Percentiles rank a stretch among this genome's conserved stretches.
phyloP scores from a whole-genome alignment of 1,139 yeast genomes.

The Yamadazyma triangularis region DNA sequence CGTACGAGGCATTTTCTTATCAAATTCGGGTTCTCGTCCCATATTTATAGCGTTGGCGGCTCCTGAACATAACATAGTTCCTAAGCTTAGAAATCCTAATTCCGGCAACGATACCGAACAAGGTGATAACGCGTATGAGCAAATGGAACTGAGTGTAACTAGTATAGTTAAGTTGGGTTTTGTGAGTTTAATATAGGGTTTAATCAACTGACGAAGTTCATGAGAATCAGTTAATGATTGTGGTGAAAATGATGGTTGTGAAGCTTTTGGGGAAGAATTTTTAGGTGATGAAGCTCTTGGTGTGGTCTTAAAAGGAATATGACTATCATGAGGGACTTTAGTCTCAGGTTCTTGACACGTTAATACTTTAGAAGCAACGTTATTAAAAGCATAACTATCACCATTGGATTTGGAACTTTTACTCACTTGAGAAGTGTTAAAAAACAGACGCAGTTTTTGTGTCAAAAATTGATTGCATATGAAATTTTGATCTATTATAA shows the following conservation, averaged over 20 bases:
- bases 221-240: too few species aligned
- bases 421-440: neutral
- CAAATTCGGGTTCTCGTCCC: slow-evolving; percentile 94
- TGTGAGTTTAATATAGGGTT: slow-evolving; percentile 72
- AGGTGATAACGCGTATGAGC: slow-evolving; percentile 92
- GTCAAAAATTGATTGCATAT: slow-evolving; percentile 28
- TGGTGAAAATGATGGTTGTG: slow-evolving; percentile 33
- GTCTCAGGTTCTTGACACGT: slow-evolving; percentile 37
- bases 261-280: slow-evolving; percentile 8
- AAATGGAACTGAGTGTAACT: slow-evolving; percentile 86
- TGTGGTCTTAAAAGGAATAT: slow-evolving; percentile 59
- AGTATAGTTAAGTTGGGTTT: slow-evolving; percentile 86
- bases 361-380: slow-evolving; percentile 33
- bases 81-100: slow-evolving; percentile 67
- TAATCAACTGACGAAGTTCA: slow-evolving; percentile 17
- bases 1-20: slow-evolving; percentile 84
- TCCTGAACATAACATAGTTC: slow-evolving; percentile 86
- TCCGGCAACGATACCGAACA: slow-evolving; percentile 67
- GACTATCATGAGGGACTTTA: slow-evolving; percentile 8
- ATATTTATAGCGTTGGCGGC: slow-evolving; percentile 96
- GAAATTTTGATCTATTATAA: slow-evolving; percentile 31
- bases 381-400: slow-evolving; percentile 15
- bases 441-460: slow-evolving; percentile 5
- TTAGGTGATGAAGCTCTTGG: slow-evolving; percentile 24
- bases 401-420: neutral